Percentiles rank a stretch among this genome's conserved stretches.
Evolutionary conservation across 352 stramenopile genomes (phyloP).

Genomic region (Globisporangium irregulare): DNA sequence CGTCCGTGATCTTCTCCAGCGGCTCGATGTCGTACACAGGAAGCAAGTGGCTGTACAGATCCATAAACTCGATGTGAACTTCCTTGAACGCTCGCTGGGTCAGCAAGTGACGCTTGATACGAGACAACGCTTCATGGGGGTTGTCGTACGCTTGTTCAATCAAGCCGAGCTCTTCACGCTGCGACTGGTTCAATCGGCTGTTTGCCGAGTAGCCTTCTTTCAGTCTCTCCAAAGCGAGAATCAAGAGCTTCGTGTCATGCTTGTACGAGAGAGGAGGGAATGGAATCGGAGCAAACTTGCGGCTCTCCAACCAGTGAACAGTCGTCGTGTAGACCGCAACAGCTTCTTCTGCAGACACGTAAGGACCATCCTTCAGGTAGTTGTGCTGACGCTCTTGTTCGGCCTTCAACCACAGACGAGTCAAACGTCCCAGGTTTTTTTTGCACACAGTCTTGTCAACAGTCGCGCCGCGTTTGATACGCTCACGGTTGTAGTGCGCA

Average conservation of each 20-base stretch:
- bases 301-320: conserved; percentile 99
- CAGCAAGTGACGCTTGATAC: conserved; percentile 99
- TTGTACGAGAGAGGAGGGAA: conserved; percentile 99
- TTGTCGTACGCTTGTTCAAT: conserved; percentile 99
- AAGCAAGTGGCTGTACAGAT: conserved; percentile 98
- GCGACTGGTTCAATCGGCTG: conserved; percentile 96
- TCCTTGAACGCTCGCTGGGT: conserved; percentile 99
- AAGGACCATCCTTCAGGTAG: conserved; percentile 99
- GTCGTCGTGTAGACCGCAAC: conserved; percentile 99
- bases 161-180: conserved; percentile 98
- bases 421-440: conserved; percentile 99
- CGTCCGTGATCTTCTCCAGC: conserved; percentile 99
- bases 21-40: conserved; percentile 99
- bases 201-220: conserved; percentile 99
- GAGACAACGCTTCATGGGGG: conserved; percentile 96
- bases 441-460: conserved; percentile 99
- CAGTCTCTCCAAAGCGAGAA: conserved; percentile 97
- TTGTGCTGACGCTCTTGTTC: conserved; percentile 99
- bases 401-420: conserved; percentile 98
- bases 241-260: conserved; percentile 99
- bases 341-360: conserved; percentile 98
- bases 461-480: conserved; percentile 98
- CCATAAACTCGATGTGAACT: conserved; percentile 99
- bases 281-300: conserved; percentile 99
- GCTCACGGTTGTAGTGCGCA: conserved; percentile 99